Conservation (phyloP, 345 rosid genomes). For the Linum tenue region DNA sequence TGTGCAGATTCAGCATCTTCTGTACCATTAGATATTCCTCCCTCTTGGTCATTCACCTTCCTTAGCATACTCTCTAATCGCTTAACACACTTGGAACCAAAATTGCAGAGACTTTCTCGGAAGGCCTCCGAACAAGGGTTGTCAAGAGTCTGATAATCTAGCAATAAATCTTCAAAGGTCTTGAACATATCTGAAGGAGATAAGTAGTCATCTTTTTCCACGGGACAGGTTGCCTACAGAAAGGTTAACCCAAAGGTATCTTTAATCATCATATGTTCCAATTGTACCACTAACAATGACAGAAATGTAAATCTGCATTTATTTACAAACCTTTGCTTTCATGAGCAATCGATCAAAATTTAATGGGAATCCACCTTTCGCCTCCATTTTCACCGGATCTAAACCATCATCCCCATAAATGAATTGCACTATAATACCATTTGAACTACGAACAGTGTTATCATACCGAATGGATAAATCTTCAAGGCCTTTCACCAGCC, state of each 20-base stretch:
- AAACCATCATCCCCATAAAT: slow-evolving; percentile 95
- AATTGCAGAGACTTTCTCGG: slow-evolving; percentile 42
- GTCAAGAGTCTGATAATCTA: slow-evolving; percentile 28
- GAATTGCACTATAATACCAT: slow-evolving; percentile 82
- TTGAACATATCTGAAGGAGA: slow-evolving; percentile 38
- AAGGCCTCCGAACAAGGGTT: slow-evolving; percentile 60
- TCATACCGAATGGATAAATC: slow-evolving; percentile 87
- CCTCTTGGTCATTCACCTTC: slow-evolving; percentile 13
- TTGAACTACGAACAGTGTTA: slow-evolving; percentile 70
- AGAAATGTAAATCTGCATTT: too few relatives aligned
- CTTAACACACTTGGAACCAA: slow-evolving; percentile 24
- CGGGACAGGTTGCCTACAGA: slow-evolving; percentile 81
- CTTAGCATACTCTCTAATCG: slow-evolving; percentile 22
- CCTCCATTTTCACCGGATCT: slow-evolving; percentile 97
- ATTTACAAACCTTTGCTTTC: slow-evolving; percentile 55
- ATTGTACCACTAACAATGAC: too few relatives aligned
- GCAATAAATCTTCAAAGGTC: slow-evolving; percentile 38
- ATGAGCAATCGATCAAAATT: slow-evolving; percentile 63
- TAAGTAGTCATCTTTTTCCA: slow-evolving; percentile 43
- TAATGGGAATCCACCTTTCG: slow-evolving; percentile 70
- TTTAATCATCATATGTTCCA: neutral
- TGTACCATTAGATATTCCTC: slow-evolving; percentile 7
- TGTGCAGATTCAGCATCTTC: slow-evolving; percentile 15
- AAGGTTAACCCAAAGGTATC: slow-evolving; percentile 8
- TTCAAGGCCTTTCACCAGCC: slow-evolving; percentile 84